phyloP scores from a whole-genome alignment of 305 asterid genomes.

The Lippia alba region DNA sequence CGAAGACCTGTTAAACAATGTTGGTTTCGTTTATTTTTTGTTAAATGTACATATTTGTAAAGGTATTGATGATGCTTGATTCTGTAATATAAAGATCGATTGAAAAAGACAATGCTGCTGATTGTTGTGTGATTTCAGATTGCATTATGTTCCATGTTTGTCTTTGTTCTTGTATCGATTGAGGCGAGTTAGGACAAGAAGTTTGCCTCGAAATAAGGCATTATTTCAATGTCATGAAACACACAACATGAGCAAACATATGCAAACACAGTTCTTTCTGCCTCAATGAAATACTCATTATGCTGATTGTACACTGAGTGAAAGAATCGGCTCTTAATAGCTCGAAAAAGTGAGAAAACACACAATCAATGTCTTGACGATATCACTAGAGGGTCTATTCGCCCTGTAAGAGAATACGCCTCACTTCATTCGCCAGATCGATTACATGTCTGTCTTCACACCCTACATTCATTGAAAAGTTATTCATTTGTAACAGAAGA shows the following conservation, averaged over 20 bases:
- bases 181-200: no score
- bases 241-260: no score
- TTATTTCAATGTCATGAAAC: no score
- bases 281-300: background rate
- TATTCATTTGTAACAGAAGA: background rate
- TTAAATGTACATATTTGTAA: constrained; percentile 40
- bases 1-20: background rate
- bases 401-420: constrained; percentile 58
- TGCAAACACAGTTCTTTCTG: no score
- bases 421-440: constrained; percentile 79
- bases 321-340: background rate
- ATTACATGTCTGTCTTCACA: constrained; percentile 77
- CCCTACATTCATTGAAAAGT: constrained; percentile 46
- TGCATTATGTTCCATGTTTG: no score
- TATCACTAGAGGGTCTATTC: constrained; percentile 36
- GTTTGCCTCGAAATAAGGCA: no score
- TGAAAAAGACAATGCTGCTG: background rate
- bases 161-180: no score
- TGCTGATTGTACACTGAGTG: background rate
- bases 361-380: background rate
- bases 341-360: background rate
- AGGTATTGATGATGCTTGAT: constrained; percentile 17
- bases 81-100: background rate
- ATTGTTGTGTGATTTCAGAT: no score
- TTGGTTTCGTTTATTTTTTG: background rate